Percentiles rank a stretch among this genome's conserved stretches.
These are phyloP conservation scores for Rauvolfia tetraphylla DNA, from an alignment of 257 asterid genomes.

Conservation along the genomic window DNA sequence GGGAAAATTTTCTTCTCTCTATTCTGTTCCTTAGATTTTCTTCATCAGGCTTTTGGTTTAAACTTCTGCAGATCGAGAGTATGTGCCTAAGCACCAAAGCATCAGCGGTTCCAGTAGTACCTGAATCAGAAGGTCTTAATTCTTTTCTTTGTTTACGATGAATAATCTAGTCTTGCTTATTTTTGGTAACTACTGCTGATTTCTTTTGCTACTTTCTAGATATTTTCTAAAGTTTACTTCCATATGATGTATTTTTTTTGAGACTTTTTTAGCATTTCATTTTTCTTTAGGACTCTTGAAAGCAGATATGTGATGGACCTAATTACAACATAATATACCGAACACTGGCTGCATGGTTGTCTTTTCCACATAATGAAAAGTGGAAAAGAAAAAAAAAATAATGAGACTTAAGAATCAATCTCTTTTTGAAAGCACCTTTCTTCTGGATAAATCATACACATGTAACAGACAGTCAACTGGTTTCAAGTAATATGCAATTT, in stretches of 20 bases:
- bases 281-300: neutral
- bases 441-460: neutral
- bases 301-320: neutral
- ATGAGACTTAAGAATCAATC: neutral
- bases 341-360: neutral
- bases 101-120: conserved; percentile 84
- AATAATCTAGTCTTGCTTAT: neutral
- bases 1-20: neutral
- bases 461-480: neutral
- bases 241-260: neutral
- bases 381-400: neutral
- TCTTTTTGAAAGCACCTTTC: neutral
- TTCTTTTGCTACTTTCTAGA: neutral
- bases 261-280: neutral
- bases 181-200: neutral
- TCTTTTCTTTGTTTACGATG: neutral
- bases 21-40: neutral
- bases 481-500: neutral
- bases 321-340: neutral
- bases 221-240: neutral
- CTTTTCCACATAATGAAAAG: neutral
- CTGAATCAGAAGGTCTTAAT: conserved; percentile 83
- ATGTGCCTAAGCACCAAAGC: conserved; percentile 83
- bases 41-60: conserved; percentile 6
- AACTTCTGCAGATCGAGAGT: conserved; percentile 69